phyloP scores from a whole-genome alignment of 495 filamentous ascomycete species.

The Annulohypoxylon bovei region DNA sequence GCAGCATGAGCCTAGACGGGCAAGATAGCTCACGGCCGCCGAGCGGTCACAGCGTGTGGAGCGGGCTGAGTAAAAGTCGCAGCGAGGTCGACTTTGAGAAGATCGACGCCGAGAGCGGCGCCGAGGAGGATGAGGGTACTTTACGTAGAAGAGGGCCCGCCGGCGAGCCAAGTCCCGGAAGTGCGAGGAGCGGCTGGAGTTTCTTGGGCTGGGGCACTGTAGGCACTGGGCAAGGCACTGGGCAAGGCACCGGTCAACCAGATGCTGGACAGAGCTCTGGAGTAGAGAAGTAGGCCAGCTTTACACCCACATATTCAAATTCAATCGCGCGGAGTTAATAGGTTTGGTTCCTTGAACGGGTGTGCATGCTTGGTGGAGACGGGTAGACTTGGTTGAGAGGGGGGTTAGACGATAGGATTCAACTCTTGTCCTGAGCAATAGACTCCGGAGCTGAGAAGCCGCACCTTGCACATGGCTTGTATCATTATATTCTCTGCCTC shows the following conservation, averaged over 20 bases:
- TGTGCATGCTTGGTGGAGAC: constrained; percentile 2
- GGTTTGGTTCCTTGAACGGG: constrained; percentile 9
- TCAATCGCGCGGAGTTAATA: constrained; percentile 31
- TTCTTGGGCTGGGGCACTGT: constrained; percentile 65
- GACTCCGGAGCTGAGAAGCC: constrained; percentile 31
- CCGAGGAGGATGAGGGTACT: constrained; percentile 55
- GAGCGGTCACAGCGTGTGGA: constrained; percentile 60
- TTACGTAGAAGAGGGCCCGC: constrained; percentile 39
- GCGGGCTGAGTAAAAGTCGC: constrained; percentile 71
- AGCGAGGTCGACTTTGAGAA: constrained; percentile 85
- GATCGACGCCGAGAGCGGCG: constrained; percentile 76
- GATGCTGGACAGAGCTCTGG: constrained; percentile 44
- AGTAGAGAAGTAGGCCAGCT: constrained; percentile 39
- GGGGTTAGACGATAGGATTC: constrained; percentile 19
- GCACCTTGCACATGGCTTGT: constrained; percentile 19
- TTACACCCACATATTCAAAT: constrained; percentile 1
- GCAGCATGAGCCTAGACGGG: constrained; percentile 48
- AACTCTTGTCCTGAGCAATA: constrained; percentile 19
- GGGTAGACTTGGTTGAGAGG: constrained; percentile 16
- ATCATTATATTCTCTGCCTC: constrained; percentile 33
- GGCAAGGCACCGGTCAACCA: constrained; percentile 9
- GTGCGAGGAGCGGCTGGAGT: constrained; percentile 61
- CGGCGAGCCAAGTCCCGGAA: constrained; percentile 19
- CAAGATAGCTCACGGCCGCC: constrained; percentile 49
- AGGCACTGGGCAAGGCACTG: not conserved